Percentiles rank a stretch among this genome's conserved stretches.
Evolutionary conservation across 2,329 filamentous ascomycete genomes (phyloP).

Genomic region (Talaromyces sp.): DNA sequence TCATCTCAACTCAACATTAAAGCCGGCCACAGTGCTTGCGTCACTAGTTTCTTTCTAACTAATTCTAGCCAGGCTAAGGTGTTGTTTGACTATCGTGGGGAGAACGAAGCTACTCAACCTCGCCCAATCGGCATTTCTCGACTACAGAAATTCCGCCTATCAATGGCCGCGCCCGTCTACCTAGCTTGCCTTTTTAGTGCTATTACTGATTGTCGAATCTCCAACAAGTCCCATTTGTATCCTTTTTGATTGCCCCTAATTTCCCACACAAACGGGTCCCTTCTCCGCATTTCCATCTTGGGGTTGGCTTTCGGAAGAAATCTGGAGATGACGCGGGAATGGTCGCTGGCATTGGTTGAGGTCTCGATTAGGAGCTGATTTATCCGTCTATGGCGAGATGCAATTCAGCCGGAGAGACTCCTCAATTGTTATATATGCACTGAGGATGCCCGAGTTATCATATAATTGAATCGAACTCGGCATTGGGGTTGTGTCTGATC

Average conservation of each 20-base stretch:
- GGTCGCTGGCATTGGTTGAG: neutral
- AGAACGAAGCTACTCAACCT: neutral
- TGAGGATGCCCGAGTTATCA: neutral
- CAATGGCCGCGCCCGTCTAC: neutral
- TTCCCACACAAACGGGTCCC: neutral
- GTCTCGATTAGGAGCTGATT: neutral
- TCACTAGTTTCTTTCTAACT: too few relatives aligned
- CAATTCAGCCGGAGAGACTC: neutral
- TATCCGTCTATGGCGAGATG: neutral
- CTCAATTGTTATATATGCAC: neutral
- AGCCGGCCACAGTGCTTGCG: too few relatives aligned
- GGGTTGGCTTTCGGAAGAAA: constrained; percentile 1
- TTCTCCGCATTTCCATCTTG: constrained; percentile 1
- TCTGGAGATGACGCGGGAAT: neutral
- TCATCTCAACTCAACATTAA: too few relatives aligned
- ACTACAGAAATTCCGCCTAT: constrained; percentile 6
- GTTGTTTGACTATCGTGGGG: too few relatives aligned
- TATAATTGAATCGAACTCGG: neutral
- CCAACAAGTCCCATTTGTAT: neutral
- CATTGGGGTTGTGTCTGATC: neutral
- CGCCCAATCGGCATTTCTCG: constrained; percentile 9
- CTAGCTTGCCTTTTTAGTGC: neutral
- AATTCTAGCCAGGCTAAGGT: too few relatives aligned
- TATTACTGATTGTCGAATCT: neutral
- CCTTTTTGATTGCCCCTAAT: neutral